Evolutionary conservation across 2,329 filamentous ascomycete species (phyloP).

Genomic region (Neonectria sp.): DNA sequence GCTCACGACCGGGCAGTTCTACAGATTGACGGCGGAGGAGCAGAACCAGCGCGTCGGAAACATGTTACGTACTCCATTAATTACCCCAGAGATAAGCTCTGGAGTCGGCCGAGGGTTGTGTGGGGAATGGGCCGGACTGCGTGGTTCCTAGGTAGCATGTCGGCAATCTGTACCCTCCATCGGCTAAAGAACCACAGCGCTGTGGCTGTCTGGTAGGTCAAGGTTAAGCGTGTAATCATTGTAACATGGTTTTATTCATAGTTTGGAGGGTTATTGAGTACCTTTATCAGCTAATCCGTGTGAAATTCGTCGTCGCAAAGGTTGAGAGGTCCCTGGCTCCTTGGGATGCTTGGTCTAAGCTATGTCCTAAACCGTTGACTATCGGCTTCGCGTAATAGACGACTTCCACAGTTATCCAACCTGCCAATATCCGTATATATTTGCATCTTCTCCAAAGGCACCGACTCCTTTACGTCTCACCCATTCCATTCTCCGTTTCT

Average conservation of each 20-base stretch:
- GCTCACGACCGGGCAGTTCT: neutral
- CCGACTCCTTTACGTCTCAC: neutral
- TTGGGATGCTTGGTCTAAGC: neutral
- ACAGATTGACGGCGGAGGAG: neutral
- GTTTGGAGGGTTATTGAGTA: neutral
- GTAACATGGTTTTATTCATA: too few species aligned
- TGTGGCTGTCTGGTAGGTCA: neutral
- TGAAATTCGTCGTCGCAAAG: neutral
- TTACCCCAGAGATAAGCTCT: slow-evolving; percentile 23
- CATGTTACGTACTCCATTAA: slow-evolving; percentile 13
- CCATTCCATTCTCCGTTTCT: neutral
- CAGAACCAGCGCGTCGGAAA: slow-evolving; percentile 18
- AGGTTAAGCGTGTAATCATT: too few species aligned
- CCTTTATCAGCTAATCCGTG: neutral
- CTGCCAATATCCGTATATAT: neutral
- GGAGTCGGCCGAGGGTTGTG: neutral
- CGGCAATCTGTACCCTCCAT: slow-evolving; percentile 21
- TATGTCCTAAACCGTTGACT: neutral
- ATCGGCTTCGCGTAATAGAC: neutral
- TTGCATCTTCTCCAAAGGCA: neutral
- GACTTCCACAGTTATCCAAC: neutral
- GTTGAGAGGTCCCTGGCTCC: neutral
- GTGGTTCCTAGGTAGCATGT: neutral
- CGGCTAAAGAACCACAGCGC: neutral
- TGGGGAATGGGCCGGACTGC: slow-evolving; percentile 19